These are phyloP conservation scores for Collariella sp. DNA, from an alignment of 495 filamentous ascomycete genomes.

Conservation along the genomic window DNA sequence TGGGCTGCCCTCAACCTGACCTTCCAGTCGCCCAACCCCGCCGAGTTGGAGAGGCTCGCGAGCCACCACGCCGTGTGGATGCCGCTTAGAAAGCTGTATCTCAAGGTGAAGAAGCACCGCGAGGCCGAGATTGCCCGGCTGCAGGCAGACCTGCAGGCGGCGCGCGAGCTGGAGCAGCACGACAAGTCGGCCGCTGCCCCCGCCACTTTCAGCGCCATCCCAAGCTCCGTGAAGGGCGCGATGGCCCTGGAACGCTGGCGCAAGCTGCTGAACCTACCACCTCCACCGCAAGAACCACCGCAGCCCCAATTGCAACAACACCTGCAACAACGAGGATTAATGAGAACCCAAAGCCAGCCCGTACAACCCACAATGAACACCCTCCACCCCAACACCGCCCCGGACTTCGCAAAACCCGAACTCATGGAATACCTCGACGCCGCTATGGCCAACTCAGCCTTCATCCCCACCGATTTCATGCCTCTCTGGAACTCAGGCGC, in stretches of 20 bases:
- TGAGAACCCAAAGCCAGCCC: neutral
- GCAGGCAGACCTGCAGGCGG: constrained; percentile 33
- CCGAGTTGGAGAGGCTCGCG: constrained; percentile 42
- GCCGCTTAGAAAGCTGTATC: constrained; percentile 62
- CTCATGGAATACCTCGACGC: constrained; percentile 27
- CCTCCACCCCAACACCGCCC: neutral
- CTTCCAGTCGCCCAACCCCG: constrained; percentile 46
- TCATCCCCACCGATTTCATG: constrained; percentile 18
- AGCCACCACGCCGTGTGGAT: constrained; percentile 60
- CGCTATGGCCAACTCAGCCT: constrained; percentile 29
- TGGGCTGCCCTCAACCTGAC: constrained; percentile 64
- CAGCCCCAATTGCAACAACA: constrained; percentile 3
- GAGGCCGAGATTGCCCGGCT: constrained; percentile 41
- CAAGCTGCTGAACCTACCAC: constrained; percentile 36
- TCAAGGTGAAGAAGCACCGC: constrained; percentile 51
- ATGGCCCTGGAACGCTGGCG: constrained; percentile 38
- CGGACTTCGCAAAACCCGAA: constrained; percentile 6
- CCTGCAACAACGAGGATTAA: neutral
- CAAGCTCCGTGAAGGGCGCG: constrained; percentile 28
- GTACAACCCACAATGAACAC: neutral
- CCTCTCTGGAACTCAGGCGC: constrained; percentile 7
- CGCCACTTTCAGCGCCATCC: constrained; percentile 31
- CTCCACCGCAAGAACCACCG: constrained; percentile 9
- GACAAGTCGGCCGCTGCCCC: constrained; percentile 29
- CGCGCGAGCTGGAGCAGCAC: constrained; percentile 33